Evolutionary conservation across 345 rosid species (phyloP), one percentile per base, ranked within the genome.

Genomic region (Laguncularia racemosa): DNA sequence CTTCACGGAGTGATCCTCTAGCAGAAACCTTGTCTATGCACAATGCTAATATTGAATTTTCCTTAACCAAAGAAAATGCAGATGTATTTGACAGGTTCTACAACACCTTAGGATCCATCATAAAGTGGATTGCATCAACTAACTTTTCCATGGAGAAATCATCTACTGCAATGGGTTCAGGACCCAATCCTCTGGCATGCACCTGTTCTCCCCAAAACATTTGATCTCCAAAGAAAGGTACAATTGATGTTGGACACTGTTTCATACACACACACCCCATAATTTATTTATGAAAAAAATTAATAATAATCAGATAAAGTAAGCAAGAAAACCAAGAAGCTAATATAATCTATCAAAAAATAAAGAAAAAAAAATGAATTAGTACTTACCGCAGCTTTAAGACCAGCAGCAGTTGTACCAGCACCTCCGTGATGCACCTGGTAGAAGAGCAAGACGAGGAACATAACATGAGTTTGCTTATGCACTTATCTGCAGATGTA

Each of bases 371-470:
- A 53, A 44, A 18, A 63, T 38, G 51, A 56, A 11, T 16, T 60
- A 20, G 16, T 48, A 23, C 16, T 59, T 78, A 81, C 86, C 44
- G 83, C 86, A 48, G 83, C 86, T 71, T 69, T 81, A 48, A 81
- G 86, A 63, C 86, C 81, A 44, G 86, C 83, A 61, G 86, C 83
- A 14, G 85, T 80, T 57, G 85, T 80, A 48, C 84, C 84, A 61
- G 82, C 84, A 46, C 79, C 81, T 7, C 85, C 83, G 48, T 81
- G 86, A 71, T 78, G 86, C 46, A 81, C 73, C 85, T 77, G 64
- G 20, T 57, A 23, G 51, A 48, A 21, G 20, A 48, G 40, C 40
- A 5, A 33, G 9, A 7, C 40, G 9, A 33, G 40, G 7, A 33
- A 33, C 40, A 6, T 33, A 33, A 33, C 7, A 33, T 33, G 40